Base-by-base conservation (phyloP, 78 protist genomes). In the Dictyostelium citrinum region DNA sequence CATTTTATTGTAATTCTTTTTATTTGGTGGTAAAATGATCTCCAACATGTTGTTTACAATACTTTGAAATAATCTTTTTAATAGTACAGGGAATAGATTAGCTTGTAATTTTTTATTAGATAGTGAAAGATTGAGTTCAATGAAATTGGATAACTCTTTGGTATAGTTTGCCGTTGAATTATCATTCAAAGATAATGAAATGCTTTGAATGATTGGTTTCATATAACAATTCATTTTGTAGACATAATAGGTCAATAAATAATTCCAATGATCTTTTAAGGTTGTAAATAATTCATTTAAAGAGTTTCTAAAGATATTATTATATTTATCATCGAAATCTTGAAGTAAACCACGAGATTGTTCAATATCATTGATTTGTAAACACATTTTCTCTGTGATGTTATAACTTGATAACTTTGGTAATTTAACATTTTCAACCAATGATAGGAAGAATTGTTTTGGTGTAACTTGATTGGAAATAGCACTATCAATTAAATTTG, bases 281-380 rank as follows among this genome's bases (percentile, higher is more conserved):
- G 55, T 43, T 46, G 20, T 67, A 51, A 49, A 88, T 49, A 88
- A 4, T 12, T 88, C 93, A 17, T 43, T 29, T 8, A 88, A 67
- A 5, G 81, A 43, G 33, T 88, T 79, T 20, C 46, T 72, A 49
- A 88, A 88, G 9, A 88, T 45, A 60, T 33, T 35, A 33, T 49
- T 35, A 27, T 67, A 58, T 35, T 76, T 43, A 1, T 22, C 22
- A 88, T 88, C 93, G n/a, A 88, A 88, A 22, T 88, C 86, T 43
- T 43, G 60, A 33, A 88, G 71, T 35, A 88, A 17, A 31, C 55
- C 37, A 77, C 93, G 81, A 7, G 61, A 35, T n/a, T 88, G 84
- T 31, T 88, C 93, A 45, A 88, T 61, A 68, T 76, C 82, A 46
- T 88, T 88, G 11, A 76, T 29, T 78, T 88, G 93, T 33, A 67